Percentiles rank a stretch among this genome's conserved stretches.
Evolutionary conservation across 202 grass and related monocot species (phyloP).

Genomic region (Dendrocalamus latiflorus): DNA sequence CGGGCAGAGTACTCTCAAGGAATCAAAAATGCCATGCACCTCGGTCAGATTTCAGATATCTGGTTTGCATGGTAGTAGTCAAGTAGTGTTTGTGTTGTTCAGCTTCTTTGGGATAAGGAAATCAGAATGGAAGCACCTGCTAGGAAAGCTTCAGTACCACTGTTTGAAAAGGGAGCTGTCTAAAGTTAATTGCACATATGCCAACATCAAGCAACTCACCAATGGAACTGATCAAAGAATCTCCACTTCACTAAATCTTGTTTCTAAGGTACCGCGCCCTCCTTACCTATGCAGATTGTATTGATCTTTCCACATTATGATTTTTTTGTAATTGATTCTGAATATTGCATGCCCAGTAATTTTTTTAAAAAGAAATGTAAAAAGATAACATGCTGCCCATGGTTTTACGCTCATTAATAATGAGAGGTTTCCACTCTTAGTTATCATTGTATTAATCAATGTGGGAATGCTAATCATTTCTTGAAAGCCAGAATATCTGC

Average conservation of each 20-base stretch:
- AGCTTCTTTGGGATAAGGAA: constrained; percentile 39
- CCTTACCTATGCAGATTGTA: constrained; percentile 16
- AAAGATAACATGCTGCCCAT: background rate
- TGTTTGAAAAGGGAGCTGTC: constrained; percentile 39
- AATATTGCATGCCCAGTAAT: background rate
- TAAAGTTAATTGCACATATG: constrained; percentile 37
- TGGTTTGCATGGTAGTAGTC: constrained; percentile 42
- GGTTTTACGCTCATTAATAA: constrained; percentile 21
- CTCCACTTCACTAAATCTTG: constrained; percentile 15
- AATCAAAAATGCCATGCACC: constrained; percentile 39
- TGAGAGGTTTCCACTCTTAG: background rate
- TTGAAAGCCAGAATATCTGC: background rate
- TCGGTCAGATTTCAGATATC: constrained; percentile 83
- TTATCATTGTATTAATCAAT: constrained; percentile 3
- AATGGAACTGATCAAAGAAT: constrained; percentile 5
- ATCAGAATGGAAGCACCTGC: constrained; percentile 49
- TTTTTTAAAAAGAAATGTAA: background rate
- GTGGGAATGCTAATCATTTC: background rate
- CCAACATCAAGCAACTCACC: constrained; percentile 25
- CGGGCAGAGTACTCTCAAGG: constrained; percentile 18
- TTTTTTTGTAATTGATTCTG: constrained; percentile 2
- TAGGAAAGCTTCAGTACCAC: constrained; percentile 47
- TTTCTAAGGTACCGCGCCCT: constrained; percentile 37
- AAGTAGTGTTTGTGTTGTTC: constrained; percentile 55
- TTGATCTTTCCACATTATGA: constrained; percentile 7